phyloP scores from a whole-genome alignment of 2,329 filamentous ascomycete species.

The Phialemonium atrogriseum region DNA sequence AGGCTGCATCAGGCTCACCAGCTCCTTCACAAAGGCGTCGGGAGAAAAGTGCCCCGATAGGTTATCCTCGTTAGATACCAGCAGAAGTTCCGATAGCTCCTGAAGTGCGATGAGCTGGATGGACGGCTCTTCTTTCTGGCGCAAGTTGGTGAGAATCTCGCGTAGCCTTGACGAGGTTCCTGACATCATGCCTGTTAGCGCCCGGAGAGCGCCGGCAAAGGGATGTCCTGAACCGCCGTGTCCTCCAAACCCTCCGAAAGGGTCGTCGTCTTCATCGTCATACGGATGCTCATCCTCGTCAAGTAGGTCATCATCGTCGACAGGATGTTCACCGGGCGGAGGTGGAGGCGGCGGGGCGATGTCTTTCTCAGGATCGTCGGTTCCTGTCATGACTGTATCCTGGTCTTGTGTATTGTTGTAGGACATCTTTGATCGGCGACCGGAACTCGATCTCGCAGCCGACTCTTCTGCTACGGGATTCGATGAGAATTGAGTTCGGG shows the following conservation, averaged over 20 bases:
- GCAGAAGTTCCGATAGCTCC: constrained; percentile 83
- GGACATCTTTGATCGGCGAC: constrained; percentile 46
- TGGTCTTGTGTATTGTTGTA: constrained; percentile 43
- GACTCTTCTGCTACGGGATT: constrained; percentile 25
- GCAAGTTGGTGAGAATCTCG: constrained; percentile 66
- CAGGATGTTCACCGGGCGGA: constrained; percentile 29
- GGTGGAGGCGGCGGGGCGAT: constrained; percentile 31
- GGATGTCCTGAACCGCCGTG: constrained; percentile 53
- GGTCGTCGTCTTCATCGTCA: constrained; percentile 44
- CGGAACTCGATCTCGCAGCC: constrained; percentile 26
- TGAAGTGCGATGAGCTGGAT: constrained; percentile 87
- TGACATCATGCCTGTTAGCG: constrained; percentile 86
- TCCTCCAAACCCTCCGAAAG: constrained; percentile 60
- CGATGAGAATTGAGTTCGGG: constrained; percentile 9
- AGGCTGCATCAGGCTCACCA: constrained; percentile 85
- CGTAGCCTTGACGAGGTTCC: constrained; percentile 73
- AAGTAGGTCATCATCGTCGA: constrained; percentile 36
- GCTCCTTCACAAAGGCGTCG: constrained; percentile 89
- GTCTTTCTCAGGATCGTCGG: constrained; percentile 44
- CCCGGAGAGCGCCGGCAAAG: constrained; percentile 73
- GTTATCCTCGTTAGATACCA: constrained; percentile 95
- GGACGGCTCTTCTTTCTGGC: constrained; percentile 76
- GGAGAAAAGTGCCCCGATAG: constrained; percentile 91
- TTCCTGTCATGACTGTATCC: constrained; percentile 65
- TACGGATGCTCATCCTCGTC: constrained; percentile 52